A percentile compares a stretch with the other conserved stretches of the same genome.
Evolutionary conservation across 176 grass and related monocot species (phyloP).

Genomic region (Triticum urartu): DNA sequence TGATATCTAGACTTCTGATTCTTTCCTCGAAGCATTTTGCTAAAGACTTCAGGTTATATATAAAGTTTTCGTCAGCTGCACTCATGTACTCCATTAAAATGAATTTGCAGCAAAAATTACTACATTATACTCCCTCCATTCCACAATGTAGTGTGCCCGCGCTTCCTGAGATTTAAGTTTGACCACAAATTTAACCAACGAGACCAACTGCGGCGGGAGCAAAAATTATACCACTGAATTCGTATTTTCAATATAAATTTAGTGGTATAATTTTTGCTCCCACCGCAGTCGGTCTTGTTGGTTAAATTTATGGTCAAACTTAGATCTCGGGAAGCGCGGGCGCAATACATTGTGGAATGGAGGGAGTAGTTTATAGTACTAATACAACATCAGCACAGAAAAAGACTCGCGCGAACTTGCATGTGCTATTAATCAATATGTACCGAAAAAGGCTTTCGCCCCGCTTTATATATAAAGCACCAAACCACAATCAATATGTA

Average conservation of each 20-base stretch:
- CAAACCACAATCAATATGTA: neutral
- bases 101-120: neutral
- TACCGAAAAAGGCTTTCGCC: too few relatives aligned
- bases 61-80: neutral
- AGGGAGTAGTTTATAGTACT: neutral
- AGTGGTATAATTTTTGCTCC: too few relatives aligned
- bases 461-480: neutral
- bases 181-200: too few relatives aligned
- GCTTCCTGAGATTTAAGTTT: too few relatives aligned
- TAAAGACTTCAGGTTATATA: neutral
- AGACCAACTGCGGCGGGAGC: too few relatives aligned
- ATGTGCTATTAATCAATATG: neutral
- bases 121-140: neutral
- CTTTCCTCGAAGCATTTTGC: neutral
- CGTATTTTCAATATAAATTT: too few relatives aligned
- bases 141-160: too few relatives aligned
- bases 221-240: too few relatives aligned
- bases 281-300: too few relatives aligned
- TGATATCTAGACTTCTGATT: slow-evolving; percentile 7
- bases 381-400: slow-evolving; percentile 19
- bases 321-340: too few relatives aligned
- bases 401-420: neutral
- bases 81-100: slow-evolving; percentile 15
- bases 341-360: too few relatives aligned
- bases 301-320: too few relatives aligned